These are phyloP conservation scores for Saccharomyces hybrid DNA, from an alignment of 1,139 yeast genomes.

Conservation along the genomic window DNA sequence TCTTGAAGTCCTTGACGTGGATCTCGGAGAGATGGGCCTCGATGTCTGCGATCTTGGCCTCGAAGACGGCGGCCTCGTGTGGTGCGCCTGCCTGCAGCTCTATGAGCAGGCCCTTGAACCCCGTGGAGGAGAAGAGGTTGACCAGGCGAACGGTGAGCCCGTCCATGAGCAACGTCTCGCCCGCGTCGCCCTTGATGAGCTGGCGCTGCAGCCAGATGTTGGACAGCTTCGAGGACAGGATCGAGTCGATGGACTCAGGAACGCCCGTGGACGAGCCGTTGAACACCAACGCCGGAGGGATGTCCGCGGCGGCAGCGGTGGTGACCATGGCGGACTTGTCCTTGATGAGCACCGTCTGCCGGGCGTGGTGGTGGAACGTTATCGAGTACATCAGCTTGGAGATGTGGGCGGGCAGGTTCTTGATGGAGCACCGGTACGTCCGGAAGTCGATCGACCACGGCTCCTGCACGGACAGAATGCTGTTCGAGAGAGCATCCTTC, in stretches of 20 bases:
- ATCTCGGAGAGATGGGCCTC: constrained; percentile 16
- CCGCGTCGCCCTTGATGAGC: constrained; percentile 29
- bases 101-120: constrained; percentile 29
- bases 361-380: constrained; percentile 21
- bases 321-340: constrained; percentile 21
- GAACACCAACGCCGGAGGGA: constrained; percentile 14
- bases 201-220: constrained; percentile 31
- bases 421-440: constrained; percentile 24
- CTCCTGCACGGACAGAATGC: constrained; percentile 19
- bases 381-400: constrained; percentile 26
- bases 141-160: constrained; percentile 21
- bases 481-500: constrained; percentile 26
- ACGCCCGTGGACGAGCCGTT: constrained; percentile 22
- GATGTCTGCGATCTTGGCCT: constrained; percentile 11
- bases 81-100: constrained; percentile 16
- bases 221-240: constrained; percentile 23
- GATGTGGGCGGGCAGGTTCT: constrained; percentile 15
- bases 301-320: constrained; percentile 12
- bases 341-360: constrained; percentile 22
- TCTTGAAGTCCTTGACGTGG: constrained; percentile 17
- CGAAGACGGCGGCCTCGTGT: constrained; percentile 1
- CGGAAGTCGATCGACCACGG: constrained; percentile 30
- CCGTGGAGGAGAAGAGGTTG: constrained; percentile 29
- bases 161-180: constrained; percentile 25
- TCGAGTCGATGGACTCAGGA: constrained; percentile 23